Base-by-base conservation (phyloP, 1,139 yeast species). In the Debaryomycetaceae sp. region DNA sequence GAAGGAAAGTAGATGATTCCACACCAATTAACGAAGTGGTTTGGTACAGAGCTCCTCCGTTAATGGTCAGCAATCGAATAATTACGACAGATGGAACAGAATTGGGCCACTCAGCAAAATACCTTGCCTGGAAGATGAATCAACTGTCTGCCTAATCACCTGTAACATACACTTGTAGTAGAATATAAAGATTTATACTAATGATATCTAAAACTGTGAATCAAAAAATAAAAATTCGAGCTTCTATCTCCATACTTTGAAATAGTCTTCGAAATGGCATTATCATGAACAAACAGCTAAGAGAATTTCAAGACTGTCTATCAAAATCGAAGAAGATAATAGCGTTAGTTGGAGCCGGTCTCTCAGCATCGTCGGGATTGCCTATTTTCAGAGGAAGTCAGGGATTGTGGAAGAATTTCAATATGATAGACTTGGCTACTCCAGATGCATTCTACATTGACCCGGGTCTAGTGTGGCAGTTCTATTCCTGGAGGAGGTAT, bases 391-490 rank as follows among this genome's bases (percentile, higher is more conserved):
- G 90, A 41, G 89, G 90, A 3, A 65, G 83, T 1, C 84, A 83
- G 42, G 95, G 93, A 0, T 65, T 84, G 24, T 89, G 96, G 96
- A 76, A 80, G 52, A 81, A 83, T 52, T 85, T 81, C 63, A 86
- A 85, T 44, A 82, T 90, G 58, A 83, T 87, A 39, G 96, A 89
- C 55, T 69, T 89, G 43, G 96, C 96, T 6, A 89, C 97, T 0
- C 95, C 95, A 0, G 96, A 89, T 59, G 96, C 96, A 5, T 89
- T 89, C 59, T 80, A 82, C 48, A 72, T 75, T 17, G 91, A 88
- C 58, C 96, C 97, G 0, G 87, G 88, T 0, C 69, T 88, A 23
- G 96, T 89, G 4, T 89, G 97, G 97, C 93, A 87, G 57, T 89
- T 86, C 56, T 88, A 89, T 60, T 75, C 90, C 6, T 80, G 82